These are phyloP conservation scores for Hemisphaericaspora xylofermentans DNA, from an alignment of 1,139 yeast species.

Conservation along the genomic window DNA sequence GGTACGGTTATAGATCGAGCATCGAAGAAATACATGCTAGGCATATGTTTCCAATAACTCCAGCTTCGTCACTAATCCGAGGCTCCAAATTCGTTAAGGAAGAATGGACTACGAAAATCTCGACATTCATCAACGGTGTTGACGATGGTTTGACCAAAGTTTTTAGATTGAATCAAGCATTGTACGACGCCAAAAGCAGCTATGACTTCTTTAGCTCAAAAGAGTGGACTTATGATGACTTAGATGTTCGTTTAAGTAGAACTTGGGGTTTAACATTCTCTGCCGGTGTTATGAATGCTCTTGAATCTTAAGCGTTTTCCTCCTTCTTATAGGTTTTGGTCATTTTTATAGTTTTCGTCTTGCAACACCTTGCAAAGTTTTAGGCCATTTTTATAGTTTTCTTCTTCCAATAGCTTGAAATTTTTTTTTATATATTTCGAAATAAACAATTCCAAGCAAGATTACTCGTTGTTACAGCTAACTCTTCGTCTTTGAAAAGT, in stretches of 20 bases:
- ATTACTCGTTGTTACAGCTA: too few species aligned
- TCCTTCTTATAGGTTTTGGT: too few species aligned
- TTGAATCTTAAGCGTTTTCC: slow-evolving; percentile 1
- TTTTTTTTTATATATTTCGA: too few species aligned
- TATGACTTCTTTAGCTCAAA: slow-evolving; percentile 61
- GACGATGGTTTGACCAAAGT: slow-evolving; percentile 88
- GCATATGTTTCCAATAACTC: slow-evolving; percentile 84
- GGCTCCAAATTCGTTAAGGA: slow-evolving; percentile 66
- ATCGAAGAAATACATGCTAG: slow-evolving; percentile 89
- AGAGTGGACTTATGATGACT: slow-evolving; percentile 27
- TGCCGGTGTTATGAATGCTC: slow-evolving; percentile 41
- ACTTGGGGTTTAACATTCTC: slow-evolving; percentile 85
- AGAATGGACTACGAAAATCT: slow-evolving; percentile 69
- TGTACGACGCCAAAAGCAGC: slow-evolving; percentile 63
- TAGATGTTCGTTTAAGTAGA: slow-evolving; percentile 84
- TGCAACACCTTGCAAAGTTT: too few species aligned
- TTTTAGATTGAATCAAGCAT: slow-evolving; percentile 71
- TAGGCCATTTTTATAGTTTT: too few species aligned
- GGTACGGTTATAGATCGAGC: slow-evolving; percentile 41
- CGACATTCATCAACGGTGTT: slow-evolving; percentile 49
- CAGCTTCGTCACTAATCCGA: slow-evolving; percentile 78
- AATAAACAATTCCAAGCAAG: too few species aligned
- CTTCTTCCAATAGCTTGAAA: too few species aligned
- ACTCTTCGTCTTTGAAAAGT: too few species aligned
- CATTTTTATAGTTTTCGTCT: too few species aligned